These are phyloP conservation scores for Oenanthe javanica DNA, from an alignment of 140 eudicot genomes.

Conservation along the genomic window DNA sequence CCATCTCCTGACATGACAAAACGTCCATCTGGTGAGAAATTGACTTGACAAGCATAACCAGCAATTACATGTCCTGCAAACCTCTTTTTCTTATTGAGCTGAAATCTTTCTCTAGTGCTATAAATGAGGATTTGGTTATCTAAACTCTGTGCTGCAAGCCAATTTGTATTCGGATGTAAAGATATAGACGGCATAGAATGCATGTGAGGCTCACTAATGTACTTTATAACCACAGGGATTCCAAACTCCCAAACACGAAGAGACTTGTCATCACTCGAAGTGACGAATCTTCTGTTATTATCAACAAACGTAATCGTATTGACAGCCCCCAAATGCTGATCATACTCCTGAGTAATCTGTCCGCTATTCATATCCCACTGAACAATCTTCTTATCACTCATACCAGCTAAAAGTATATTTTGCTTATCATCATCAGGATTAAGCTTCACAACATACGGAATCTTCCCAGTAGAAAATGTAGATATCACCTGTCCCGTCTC, in stretches of 20 bases:
- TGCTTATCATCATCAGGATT: constrained; percentile 98
- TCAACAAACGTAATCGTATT: constrained; percentile 95
- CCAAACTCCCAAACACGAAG: constrained; percentile 98
- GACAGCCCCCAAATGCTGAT: constrained; percentile 96
- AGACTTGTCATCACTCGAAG: constrained; percentile 93
- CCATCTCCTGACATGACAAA: constrained; percentile 99
- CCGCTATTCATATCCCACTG: constrained; percentile 92
- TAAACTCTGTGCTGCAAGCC: constrained; percentile 98
- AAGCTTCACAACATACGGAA: constrained; percentile 88
- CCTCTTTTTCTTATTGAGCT: constrained; percentile 90
- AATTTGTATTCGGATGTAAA: constrained; percentile 83
- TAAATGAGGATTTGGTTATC: constrained; percentile 89
- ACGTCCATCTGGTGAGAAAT: constrained; percentile 95
- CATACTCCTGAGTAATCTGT: constrained; percentile 95
- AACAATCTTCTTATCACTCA: constrained; percentile 99
- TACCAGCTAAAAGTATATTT: constrained; percentile 83
- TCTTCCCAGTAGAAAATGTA: constrained; percentile 85
- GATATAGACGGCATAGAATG: constrained; percentile 96
- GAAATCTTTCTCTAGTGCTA: constrained; percentile 88
- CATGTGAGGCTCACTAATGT: constrained; percentile 98
- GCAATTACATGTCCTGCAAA: constrained; percentile 91
- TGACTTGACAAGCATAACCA: constrained; percentile 99
- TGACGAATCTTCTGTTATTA: constrained; percentile 84
- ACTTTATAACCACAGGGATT: constrained; percentile 93
- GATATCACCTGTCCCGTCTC: constrained; percentile 96